Base-by-base conservation (phyloP, 2,329 filamentous ascomycete genomes). In the Domatiomyces globalis region DNA sequence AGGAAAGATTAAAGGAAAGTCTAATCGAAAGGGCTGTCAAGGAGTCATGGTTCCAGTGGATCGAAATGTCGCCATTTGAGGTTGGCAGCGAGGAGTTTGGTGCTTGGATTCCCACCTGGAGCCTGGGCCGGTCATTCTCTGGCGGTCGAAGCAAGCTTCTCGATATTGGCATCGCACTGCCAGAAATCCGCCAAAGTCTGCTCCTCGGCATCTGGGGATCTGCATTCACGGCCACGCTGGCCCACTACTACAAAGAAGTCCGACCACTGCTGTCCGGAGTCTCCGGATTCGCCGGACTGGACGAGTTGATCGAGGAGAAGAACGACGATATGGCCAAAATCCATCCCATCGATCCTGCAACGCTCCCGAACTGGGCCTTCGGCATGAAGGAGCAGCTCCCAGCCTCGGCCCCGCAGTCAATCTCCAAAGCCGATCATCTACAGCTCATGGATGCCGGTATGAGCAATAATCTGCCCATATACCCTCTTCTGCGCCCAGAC, bases 11-110 rank as follows among this genome's bases (percentile, higher is more conserved):
- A 22, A 61, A 66, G 6, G 67, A 66, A 54, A 65, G 61, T 54
- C 61, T 67, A 2, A 70, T 73, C 54, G 71, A 67, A 39, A 70
- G 73, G 52, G 73, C 75, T 3, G 69, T 67, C 50, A 69, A 75
- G 54, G 84, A 94, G 62, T 77, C 87, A 2, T 96, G 89, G 86
- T 98, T 96, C 61, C 90, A 98, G 62, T 96, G 92, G 90, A 95
- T 92, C 60, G 92, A 98, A 63, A 84, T 90, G 61, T 94, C 87
- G 0, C 90, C 90, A 0, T 95, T 94, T 63, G 90, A 96, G 65
- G 84, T 95, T 64, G 95, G 92, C 67, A 95, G 88, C 60, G 90
- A 96, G 66, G 90, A 95, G 63, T 82, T 95, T 48, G 77, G 78
- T 20, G 88, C 90, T 1, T 90, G 92, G 2, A 95, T 98, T 54